Evolutionary conservation across 371 early-diverging fungal genomes (phyloP), one percentile per base, ranked within the genome.

Genomic region (Rhizopus stolonifer): DNA sequence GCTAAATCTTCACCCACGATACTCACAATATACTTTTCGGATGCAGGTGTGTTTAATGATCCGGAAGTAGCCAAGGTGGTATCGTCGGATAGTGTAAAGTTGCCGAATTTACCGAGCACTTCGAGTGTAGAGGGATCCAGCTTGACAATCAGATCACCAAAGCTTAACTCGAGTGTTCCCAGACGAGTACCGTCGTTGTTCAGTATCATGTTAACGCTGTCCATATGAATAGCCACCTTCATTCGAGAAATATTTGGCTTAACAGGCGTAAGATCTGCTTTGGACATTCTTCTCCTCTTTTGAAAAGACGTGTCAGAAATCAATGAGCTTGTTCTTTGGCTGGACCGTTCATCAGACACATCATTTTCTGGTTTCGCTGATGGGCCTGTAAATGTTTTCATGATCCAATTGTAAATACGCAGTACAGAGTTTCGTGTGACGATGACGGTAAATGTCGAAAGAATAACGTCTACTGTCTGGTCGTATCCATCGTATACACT

Each of bases 1-100:
- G 86, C 85, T n/a, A 90, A 69, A 29, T 89, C 84, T 24, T 86
- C 86, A 4, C 91, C 90, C 19, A 87, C 83, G 49, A 94, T 86
- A 9, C 70, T 71, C 10, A 93, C 65, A 3, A 91, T 69, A 46
- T 79, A 62, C 6, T 73, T 65, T 32, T 69, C 62, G 0, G 72
- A 65, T 2, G 43, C 26, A 14, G 47, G 32, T 10, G n/a, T 42
- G 31, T 19, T 47, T 14, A 4, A 21, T 22, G 15, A 9, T 39
- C 47, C 19, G 21, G 26, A n/a, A 36, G 15, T 17, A 2, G 24
- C 31, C 29, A 46, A 19, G 4, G 25, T 43, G 1, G 62, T 63
- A 42, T 83, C 83, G 49, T 86, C 83, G 0, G 80, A 75, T n/a
- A 92, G 57, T 4, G 77, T 77, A 34, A 93, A 71, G 38, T 84